Conservation (phyloP, 2,329 filamentous ascomycete genomes). For the Triangularia setosa region DNA sequence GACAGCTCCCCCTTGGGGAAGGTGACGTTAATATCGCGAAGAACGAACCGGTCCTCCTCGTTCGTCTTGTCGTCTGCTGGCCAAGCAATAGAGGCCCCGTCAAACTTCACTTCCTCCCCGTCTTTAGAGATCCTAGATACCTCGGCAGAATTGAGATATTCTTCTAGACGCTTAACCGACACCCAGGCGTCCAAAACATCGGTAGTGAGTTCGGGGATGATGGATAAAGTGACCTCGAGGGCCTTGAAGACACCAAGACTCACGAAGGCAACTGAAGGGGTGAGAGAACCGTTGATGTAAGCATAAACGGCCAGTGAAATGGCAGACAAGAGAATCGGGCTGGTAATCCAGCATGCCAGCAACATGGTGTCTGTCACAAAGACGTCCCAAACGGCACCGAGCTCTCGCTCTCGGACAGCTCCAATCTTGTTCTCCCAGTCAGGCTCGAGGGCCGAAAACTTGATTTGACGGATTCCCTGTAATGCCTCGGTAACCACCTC, state of each 20-base stretch:
- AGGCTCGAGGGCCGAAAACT: constrained; percentile 72
- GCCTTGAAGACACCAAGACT: constrained; percentile 69
- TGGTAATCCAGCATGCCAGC: constrained; percentile 66
- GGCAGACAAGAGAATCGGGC: constrained; percentile 69
- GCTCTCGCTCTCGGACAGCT: constrained; percentile 61
- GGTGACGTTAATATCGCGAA: constrained; percentile 60
- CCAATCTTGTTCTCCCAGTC: constrained; percentile 72
- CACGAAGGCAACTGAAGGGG: constrained; percentile 74
- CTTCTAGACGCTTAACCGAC: constrained; percentile 68
- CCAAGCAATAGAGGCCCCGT: constrained; percentile 69
- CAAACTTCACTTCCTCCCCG: constrained; percentile 59
- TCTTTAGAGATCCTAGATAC: constrained; percentile 51
- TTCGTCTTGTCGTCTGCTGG: constrained; percentile 60
- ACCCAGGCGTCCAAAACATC: constrained; percentile 68
- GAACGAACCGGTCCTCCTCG: constrained; percentile 58
- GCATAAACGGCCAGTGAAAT: constrained; percentile 68
- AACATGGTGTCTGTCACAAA: constrained; percentile 62
- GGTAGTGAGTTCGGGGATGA: constrained; percentile 70
- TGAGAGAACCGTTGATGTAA: constrained; percentile 56
- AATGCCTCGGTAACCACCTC: constrained; percentile 72
- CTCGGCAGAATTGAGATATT: constrained; percentile 66
- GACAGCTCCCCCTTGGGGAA: constrained; percentile 69
- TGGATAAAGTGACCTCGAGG: constrained; percentile 67
- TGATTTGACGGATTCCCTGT: constrained; percentile 78
- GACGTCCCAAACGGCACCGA: constrained; percentile 61